Evolutionary conservation across 2,329 filamentous ascomycete species (phyloP).

Genomic region (Rachicladosporium sp.): DNA sequence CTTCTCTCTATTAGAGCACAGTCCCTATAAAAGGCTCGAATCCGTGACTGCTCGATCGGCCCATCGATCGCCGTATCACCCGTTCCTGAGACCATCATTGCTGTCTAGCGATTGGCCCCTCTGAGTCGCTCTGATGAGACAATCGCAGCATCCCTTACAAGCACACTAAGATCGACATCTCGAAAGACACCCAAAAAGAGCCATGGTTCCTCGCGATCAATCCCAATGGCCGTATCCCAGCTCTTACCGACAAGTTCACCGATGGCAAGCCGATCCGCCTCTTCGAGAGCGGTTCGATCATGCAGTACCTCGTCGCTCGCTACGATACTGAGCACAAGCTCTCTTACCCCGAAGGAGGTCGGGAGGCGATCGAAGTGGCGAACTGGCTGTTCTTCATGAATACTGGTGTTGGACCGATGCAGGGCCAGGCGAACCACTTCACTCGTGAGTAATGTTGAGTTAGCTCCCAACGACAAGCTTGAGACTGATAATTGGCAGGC

Average conservation of each 20-base stretch:
- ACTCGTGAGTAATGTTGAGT: too few species aligned
- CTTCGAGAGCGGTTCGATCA: constrained; percentile 33
- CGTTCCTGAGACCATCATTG: too few species aligned
- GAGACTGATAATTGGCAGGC: too few species aligned
- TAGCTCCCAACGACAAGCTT: too few species aligned
- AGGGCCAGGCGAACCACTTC: constrained; percentile 73
- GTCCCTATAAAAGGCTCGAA: too few species aligned
- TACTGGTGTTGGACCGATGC: constrained; percentile 48
- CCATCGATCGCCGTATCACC: too few species aligned
- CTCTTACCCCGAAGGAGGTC: constrained; percentile 7
- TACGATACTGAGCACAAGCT: constrained; percentile 16
- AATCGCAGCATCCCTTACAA: constrained; percentile 51
- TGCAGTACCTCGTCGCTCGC: constrained; percentile 11
- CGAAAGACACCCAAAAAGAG: constrained; percentile 62
- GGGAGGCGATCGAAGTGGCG: constrained; percentile 41
- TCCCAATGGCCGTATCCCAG: constrained; percentile 80
- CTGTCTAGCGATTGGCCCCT: too few species aligned
- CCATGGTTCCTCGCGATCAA: constrained; percentile 81
- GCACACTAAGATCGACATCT: constrained; percentile 55
- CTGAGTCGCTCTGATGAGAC: neutral
- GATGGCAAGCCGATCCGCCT: constrained; percentile 55
- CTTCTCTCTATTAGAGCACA: too few species aligned
- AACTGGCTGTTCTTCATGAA: constrained; percentile 19
- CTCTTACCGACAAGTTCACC: constrained; percentile 56
- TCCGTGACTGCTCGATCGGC: too few species aligned